Evolutionary conservation across 2,329 filamentous ascomycete species (phyloP), one percentile per base, ranked within the genome.

Genomic region (Cadophora gregata): DNA sequence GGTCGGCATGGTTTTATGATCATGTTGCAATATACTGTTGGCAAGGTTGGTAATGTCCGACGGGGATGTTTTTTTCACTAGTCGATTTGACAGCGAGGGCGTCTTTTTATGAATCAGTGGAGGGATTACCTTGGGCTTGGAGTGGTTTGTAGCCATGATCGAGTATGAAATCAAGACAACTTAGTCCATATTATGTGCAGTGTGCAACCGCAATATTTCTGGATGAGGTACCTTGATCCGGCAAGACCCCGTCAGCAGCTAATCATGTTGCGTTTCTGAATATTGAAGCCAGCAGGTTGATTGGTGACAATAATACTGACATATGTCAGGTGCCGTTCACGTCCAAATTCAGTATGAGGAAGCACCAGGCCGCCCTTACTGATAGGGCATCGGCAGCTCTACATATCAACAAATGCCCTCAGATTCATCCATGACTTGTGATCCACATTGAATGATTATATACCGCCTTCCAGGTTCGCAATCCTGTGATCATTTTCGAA

Each of bases 51-150:
- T 72, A 67, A 69, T 72, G 70, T 71, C 69, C 67, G 62, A 64
- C 53, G 58, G 68, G 64, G 58, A 61, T 65, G 65, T 67, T 66
- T 65, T 72, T 72, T 70, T 73, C 65, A 60, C 70, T 72, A 71
- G 66, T 72, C 70, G 66, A 68, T 71, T 74, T 71, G 63, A 71
- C 50, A 74, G 73, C 71, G 71, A 65, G 62, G 69, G 68, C 68
- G 70, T 66, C 68, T 69, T 69, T 64, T 63, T 45, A 60, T 33
- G 58, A 67, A 62, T 70, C 64, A 67, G 64, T 72, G 67, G 70
- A 67, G 62, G 63, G 61, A 59, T 74, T 73, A 72, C 70, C 72
- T 72, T 64, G 59, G 55, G 45, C 62, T 68, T 61, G 60, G 48
- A 65, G 66, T 72, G 63, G 66, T 71, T 70, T 58, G 64, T 71